Percentiles rank a stretch among this genome's conserved stretches.
phyloP scores from a whole-genome alignment of 495 filamentous ascomycete species.

The Parmelia sp. region DNA sequence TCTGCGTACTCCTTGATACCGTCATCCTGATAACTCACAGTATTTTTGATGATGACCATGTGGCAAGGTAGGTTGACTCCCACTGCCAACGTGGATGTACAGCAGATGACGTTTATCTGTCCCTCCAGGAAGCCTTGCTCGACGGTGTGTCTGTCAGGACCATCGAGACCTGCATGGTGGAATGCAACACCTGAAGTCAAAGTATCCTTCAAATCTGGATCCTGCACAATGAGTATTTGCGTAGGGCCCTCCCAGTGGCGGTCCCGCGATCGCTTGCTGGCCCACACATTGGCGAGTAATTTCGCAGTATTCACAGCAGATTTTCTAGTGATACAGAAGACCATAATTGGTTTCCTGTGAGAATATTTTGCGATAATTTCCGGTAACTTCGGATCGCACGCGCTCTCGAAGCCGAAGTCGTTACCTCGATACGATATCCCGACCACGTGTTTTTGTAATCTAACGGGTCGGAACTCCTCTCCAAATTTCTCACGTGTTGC shows the following conservation, averaged over 20 bases:
- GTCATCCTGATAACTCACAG: constrained; percentile 61
- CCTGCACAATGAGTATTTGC: constrained; percentile 47
- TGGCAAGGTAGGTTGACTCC: constrained; percentile 93
- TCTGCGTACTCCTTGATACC: constrained; percentile 74
- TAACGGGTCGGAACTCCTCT: constrained; percentile 85
- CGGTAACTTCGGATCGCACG: constrained; percentile 69
- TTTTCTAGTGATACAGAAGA: constrained; percentile 85
- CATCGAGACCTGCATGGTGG: constrained; percentile 84
- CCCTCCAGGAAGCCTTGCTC: constrained; percentile 71
- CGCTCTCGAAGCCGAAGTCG: constrained; percentile 82
- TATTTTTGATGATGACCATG: constrained; percentile 89
- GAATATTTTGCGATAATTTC: constrained; percentile 72
- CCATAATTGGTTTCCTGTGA: constrained; percentile 75
- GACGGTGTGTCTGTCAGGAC: constrained; percentile 60
- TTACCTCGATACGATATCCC: constrained; percentile 63
- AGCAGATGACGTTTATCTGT: constrained; percentile 82
- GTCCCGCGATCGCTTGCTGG: constrained; percentile 46
- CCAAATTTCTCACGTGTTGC: constrained; percentile 77
- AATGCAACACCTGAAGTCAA: constrained; percentile 74
- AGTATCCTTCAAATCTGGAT: constrained; percentile 58
- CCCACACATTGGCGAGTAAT: constrained; percentile 62
- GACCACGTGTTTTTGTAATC: constrained; percentile 78
- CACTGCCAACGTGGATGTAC: constrained; percentile 88
- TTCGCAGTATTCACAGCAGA: constrained; percentile 72
- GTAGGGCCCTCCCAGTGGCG: constrained; percentile 64